Base-by-base conservation (phyloP, 192 early-diverging fungal species). In the Coemansia sp. region DNA sequence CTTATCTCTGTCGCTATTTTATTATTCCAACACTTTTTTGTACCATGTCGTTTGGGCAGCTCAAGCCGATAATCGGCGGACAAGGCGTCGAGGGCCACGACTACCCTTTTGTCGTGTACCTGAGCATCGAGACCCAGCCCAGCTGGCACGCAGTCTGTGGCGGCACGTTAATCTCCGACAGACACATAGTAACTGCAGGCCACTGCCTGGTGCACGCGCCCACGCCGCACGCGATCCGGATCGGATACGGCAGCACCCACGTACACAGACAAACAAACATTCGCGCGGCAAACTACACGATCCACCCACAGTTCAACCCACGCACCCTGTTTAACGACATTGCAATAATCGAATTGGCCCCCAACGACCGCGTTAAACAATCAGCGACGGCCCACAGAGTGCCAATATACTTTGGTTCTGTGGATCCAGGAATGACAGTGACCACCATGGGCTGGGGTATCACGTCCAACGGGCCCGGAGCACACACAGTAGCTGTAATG, bases 381-480 rank as follows among this genome's bases (percentile, higher is more conserved):
- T 58, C 67, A 1, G 5, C 6, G 2, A 25, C 36, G 5, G 73
- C 62, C 3, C 76, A 78, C 56, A 69, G 75, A 17, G 56, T 75
- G 14, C 69, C 72, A 0, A 32, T 84, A 0, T 75, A 72, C 64
- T 78, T 76, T 64, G 70, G 69, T 14, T 7, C 30, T 1, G 48
- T 82, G 6, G 54, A 56, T 3, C 49, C 28, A 4, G 79, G 83
- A 0, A 31, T 56, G 1, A 30, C 36, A 1, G 28, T 81, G 7
- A 67, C 66, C 0, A 66, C 79, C 0, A 73, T 82, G 72, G 83
- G 83, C 18, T 84, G 83, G 83, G 83, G 83, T 30, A 56, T 75
- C 18, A 77, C 80, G 0, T 65, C 68, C 0, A 76, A 77, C 28
- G 40, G 16, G 8, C 32, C 64, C 2, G 63, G 60, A 1, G 62